A percentile compares a stretch with the other conserved stretches of the same genome.
Evolutionary conservation across 306 rosid genomes (phyloP).

Genomic region (Cicer chorassanicum): DNA sequence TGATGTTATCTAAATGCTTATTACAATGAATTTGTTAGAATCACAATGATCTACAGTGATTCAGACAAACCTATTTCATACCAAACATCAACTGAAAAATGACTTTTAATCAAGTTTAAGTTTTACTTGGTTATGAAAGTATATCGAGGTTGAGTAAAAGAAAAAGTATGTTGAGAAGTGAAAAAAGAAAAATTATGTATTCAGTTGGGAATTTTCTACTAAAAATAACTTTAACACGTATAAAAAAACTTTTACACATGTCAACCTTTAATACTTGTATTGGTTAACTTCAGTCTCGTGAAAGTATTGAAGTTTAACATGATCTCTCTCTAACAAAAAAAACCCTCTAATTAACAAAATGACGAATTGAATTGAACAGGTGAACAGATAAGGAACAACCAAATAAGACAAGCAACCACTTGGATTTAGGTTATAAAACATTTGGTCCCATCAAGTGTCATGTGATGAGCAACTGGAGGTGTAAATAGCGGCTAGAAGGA

Average conservation of each 20-base stretch:
- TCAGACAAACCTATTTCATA: too few relatives aligned
- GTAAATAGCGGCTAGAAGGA: slow-evolving; percentile 15
- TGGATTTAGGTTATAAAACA: neutral
- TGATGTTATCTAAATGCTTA: too few relatives aligned
- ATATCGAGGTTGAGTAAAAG: neutral
- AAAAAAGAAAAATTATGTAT: neutral
- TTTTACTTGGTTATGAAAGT: too few relatives aligned
- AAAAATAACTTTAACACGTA: too few relatives aligned
- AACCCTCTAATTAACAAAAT: neutral
- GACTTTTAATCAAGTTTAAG: too few relatives aligned
- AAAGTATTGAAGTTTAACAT: neutral
- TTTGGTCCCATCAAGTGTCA: slow-evolving; percentile 21
- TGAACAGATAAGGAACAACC: neutral
- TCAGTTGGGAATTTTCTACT: too few relatives aligned
- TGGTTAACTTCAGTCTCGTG: neutral
- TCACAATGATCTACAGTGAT: too few relatives aligned
- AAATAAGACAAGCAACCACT: slow-evolving; percentile 15
- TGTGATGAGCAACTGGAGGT: slow-evolving; percentile 35
- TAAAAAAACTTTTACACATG: neutral
- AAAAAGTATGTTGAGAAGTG: neutral
- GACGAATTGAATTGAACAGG: neutral
- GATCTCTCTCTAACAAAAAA: neutral
- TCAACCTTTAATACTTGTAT: neutral
- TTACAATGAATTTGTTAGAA: too few relatives aligned
- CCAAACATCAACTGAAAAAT: too few relatives aligned